A percentile compares a stretch with the other conserved stretches of the same genome.
phyloP scores from a whole-genome alignment of 306 rosid genomes.

The Glycine latifolia region DNA sequence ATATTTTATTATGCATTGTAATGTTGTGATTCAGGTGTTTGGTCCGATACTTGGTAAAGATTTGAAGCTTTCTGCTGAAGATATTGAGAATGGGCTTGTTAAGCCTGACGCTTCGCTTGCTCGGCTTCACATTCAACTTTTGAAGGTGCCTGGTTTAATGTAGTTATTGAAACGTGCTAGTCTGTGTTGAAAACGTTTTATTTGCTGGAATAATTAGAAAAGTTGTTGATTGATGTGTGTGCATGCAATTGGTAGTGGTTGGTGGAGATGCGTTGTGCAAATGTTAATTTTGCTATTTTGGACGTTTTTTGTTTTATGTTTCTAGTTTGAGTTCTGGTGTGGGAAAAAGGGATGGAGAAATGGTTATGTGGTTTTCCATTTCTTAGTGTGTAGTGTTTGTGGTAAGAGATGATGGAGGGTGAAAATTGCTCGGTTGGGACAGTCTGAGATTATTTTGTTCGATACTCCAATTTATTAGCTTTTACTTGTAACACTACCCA shows the following conservation, averaged over 20 bases:
- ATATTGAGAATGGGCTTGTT: slow-evolving; percentile 75
- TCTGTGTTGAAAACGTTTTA: background rate
- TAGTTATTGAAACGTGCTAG: background rate
- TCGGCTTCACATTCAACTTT: slow-evolving; percentile 73
- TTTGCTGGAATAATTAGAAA: background rate
- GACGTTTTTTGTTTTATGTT: background rate
- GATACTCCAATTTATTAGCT: background rate
- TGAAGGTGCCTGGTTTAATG: slow-evolving; percentile 64
- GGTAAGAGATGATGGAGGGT: background rate
- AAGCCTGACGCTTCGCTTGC: slow-evolving; percentile 65
- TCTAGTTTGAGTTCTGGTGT: background rate
- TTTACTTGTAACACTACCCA: background rate
- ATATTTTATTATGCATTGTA: background rate
- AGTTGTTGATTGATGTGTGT: background rate
- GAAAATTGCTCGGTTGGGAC: background rate
- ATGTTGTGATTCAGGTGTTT: slow-evolving; percentile 64
- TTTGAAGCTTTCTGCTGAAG: slow-evolving; percentile 72
- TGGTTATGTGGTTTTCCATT: background rate
- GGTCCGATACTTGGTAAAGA: slow-evolving; percentile 65
- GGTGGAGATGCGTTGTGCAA: background rate
- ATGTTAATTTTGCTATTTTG: background rate
- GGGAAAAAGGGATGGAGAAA: background rate
- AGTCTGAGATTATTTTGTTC: background rate
- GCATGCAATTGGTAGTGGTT: background rate
- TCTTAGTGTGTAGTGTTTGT: background rate